phyloP scores from a whole-genome alignment of 1,284 basidiomycete species.

The Stereum hirsutum region DNA sequence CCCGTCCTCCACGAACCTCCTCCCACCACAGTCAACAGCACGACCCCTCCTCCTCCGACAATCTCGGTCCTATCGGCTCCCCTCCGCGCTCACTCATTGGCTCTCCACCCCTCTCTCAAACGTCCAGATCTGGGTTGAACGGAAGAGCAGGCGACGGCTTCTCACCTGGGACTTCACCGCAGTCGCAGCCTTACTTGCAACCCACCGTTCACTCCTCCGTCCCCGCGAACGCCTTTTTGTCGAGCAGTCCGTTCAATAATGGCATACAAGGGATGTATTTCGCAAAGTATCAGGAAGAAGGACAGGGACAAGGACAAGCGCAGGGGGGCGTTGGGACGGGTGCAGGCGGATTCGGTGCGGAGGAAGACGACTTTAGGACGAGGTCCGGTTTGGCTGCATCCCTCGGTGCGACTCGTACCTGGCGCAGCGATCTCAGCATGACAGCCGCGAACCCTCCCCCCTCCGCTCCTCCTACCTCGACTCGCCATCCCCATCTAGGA shows the following conservation, averaged over 20 bases:
- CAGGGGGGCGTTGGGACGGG: slow-evolving; percentile 1
- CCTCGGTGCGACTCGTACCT: slow-evolving; percentile 29
- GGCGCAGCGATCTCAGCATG: slow-evolving; percentile 15
- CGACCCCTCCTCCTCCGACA: slow-evolving; percentile 23
- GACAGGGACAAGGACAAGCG: no score
- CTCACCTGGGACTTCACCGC: slow-evolving; percentile 42
- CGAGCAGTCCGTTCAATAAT: slow-evolving; percentile 61
- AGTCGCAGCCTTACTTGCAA: slow-evolving; percentile 21
- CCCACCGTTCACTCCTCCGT: no score
- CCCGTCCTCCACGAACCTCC: slow-evolving; percentile 32
- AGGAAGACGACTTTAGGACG: slow-evolving; percentile 16
- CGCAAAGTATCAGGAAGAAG: slow-evolving; percentile 30
- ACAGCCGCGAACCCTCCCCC: not conserved
- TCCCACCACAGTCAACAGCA: no score
- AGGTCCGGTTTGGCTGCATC: slow-evolving; percentile 35
- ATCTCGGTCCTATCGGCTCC: slow-evolving; percentile 74
- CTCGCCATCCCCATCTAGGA: slow-evolving; percentile 1
- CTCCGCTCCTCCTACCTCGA: not conserved
- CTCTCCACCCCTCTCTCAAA: slow-evolving; percentile 22
- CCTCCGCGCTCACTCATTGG: slow-evolving; percentile 38
- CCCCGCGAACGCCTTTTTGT: slow-evolving; percentile 32
- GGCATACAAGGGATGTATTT: slow-evolving; percentile 42
- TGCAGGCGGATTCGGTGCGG: not conserved
- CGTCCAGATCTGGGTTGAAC: no score
- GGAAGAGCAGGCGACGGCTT: no score